Conservation (phyloP, 2,329 filamentous ascomycete genomes). For the Rutstroemia sp. region DNA sequence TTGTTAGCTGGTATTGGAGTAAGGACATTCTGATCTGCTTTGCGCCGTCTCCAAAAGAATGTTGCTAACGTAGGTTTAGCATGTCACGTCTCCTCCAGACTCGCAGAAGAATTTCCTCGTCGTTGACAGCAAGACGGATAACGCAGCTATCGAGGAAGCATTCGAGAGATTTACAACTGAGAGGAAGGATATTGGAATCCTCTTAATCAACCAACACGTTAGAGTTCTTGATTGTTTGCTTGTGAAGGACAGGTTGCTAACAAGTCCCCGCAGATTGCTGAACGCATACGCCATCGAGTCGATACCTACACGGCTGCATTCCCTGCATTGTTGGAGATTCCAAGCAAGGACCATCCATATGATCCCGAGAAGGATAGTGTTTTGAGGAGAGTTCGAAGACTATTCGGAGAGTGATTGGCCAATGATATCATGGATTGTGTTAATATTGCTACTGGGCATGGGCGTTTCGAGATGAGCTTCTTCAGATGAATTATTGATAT, state of each 20-base stretch:
- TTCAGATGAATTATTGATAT: constrained; percentile 1
- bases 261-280: constrained; percentile 61
- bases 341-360: constrained; percentile 97
- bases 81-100: constrained; percentile 83
- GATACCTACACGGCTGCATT: constrained; percentile 93
- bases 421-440: constrained; percentile 7
- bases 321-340: constrained; percentile 92
- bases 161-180: constrained; percentile 85
- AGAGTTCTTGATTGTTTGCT: constrained; percentile 19
- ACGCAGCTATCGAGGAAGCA: constrained; percentile 74
- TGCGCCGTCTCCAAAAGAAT: neutral
- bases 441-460: constrained; percentile 7
- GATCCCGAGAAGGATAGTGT: constrained; percentile 99
- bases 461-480: constrained; percentile 8
- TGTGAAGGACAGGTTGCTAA: neutral
- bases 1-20: constrained; percentile 94
- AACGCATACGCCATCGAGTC: constrained; percentile 83
- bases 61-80: constrained; percentile 43
- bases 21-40: constrained; percentile 30
- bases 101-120: constrained; percentile 97
- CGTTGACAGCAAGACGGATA: constrained; percentile 91
- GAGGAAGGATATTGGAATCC: constrained; percentile 92
- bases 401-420: constrained; percentile 52
- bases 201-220: constrained; percentile 98
- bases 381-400: constrained; percentile 71